Base-by-base conservation (phyloP, 345 rosid genomes). In the Hirschfeldia incana region DNA sequence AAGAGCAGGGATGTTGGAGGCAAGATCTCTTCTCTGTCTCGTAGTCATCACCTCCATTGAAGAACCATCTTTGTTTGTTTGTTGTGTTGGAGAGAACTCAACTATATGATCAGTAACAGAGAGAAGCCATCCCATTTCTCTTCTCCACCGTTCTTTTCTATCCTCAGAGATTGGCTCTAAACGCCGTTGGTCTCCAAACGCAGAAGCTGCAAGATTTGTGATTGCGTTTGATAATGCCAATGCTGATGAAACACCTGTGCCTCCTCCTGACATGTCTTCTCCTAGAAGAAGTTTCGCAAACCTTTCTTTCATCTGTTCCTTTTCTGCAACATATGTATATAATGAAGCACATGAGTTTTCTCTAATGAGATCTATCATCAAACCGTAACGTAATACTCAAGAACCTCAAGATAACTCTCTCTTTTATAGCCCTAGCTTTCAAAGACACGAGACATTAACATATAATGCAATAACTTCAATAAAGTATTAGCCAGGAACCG, bases 1-100 rank as follows among this genome's bases (percentile, higher is more conserved):
- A 60, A 95, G 80, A 46, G 98, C 91, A 4, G 99, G 98, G 60
- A 93, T 90, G 83, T 95, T 93, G 88, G 87, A 78, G 29, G 72
- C 92, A 78, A 95, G 94, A 87, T 95, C 98, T 26, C 73, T 79
- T 66, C 99, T 84, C 75, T 93, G 94, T 61, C 75, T 81, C 11
- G 97, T 93, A 62, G 81, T 80, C 99, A 93, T 93, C 46, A 95
- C 87, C 89, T 91, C 96, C 80, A 87, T 84, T 29, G 66, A 78
- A 15, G 81, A 72, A 32, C 90, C 90, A 70, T 87, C 78, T 46
- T 88, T 85, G 70, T 79, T 81, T 36, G 80, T 85, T 78, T 91
- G 96, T 60, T 88, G 88, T 65, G 88, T 76, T 57, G 96, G 84
- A 65, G 83, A 86, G 67, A 91, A 85, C 77, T 91, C 93, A 58